Evolutionary conservation across 2,329 filamentous ascomycete genomes (phyloP).

Genomic region (Colletotrichum tropicale): DNA sequence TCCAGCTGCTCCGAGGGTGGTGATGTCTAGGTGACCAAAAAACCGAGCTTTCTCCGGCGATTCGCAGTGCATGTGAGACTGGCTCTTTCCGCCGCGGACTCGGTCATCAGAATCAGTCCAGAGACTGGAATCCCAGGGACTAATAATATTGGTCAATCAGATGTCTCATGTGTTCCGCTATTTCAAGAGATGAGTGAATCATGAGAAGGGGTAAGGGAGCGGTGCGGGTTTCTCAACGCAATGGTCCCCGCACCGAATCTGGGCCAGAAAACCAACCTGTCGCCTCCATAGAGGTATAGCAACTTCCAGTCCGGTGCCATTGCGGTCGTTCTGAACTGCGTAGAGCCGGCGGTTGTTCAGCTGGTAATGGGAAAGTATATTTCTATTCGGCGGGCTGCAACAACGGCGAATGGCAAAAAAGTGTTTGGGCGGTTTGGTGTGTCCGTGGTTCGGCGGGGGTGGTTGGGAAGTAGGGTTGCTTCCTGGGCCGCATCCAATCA

Average conservation of each 20-base stretch:
- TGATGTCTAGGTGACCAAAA: conserved; percentile 73
- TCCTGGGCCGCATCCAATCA: background rate
- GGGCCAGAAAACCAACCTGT: conserved; percentile 33
- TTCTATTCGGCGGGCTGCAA: background rate
- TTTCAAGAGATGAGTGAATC: no score
- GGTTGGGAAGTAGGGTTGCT: background rate
- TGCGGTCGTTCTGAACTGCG: background rate
- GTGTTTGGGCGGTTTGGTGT: background rate
- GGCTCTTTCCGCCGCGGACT: conserved; percentile 75
- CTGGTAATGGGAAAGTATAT: background rate
- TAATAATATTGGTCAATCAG: conserved; percentile 29
- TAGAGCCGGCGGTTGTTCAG: background rate
- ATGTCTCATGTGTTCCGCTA: background rate
- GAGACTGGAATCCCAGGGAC: conserved; percentile 61
- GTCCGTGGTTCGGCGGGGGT: background rate
- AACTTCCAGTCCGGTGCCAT: conserved; percentile 16
- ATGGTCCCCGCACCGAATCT: background rate
- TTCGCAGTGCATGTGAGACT: conserved; percentile 50
- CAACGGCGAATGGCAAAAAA: background rate
- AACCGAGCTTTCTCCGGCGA: conserved; percentile 57
- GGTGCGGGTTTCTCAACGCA: background rate
- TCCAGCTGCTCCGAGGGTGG: conserved; percentile 77
- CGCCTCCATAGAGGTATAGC: conserved; percentile 44
- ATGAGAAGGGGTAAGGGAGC: background rate
- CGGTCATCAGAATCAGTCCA: conserved; percentile 78